Base-by-base conservation (phyloP, 1,284 basidiomycete genomes). In the Flammula alnicola region DNA sequence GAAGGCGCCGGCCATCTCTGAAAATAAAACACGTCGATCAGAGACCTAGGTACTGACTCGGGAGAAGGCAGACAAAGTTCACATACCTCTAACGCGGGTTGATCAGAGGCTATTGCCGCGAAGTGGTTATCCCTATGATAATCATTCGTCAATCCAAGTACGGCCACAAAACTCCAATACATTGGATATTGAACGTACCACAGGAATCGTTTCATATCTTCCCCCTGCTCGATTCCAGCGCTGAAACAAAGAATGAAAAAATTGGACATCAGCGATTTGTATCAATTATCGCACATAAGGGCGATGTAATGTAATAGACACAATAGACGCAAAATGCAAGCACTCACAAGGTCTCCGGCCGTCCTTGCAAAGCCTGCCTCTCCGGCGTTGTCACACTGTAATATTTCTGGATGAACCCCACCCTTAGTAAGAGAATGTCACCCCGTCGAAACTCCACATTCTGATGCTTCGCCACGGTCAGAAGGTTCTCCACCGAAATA, bases 81-180 rank as follows among this genome's bases (percentile, higher is more conserved):
- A 41, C 52, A 17, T 50, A 84, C 85, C 78, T 88, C 87, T 41
- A 90, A 67, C 3, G 84, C 69, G n/a, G 88, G 88, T 57, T 84
- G 81, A 67, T 90, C 87, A 20, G 84, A 86, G 3, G 85, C 86
- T 31, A 88, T 64, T 3, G 87, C 86, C 1, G 86, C 83, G 63
- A 90, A 88, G 63, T 90, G 87, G 60, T 88, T 86, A 67, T 90
- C 76, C 88, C 87, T 88, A 50, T 54, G 14, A 46, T 22, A 25
- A 39, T 20, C 51, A 54, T n/a, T 6, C 11, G 9, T 35, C 22
- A 43, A 1, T 16, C 5, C 10, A 19, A 27, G 26, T 39, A 11
- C 20, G 9, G 26, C 47, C 29, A 22, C 11, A 20, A 2, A 50
- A 10, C 17, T 51, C 26, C 7, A 38, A 2, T 5, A 38, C 14